Conservation (phyloP, 2,329 filamentous ascomycete genomes). For the Aspergillus sp. region DNA sequence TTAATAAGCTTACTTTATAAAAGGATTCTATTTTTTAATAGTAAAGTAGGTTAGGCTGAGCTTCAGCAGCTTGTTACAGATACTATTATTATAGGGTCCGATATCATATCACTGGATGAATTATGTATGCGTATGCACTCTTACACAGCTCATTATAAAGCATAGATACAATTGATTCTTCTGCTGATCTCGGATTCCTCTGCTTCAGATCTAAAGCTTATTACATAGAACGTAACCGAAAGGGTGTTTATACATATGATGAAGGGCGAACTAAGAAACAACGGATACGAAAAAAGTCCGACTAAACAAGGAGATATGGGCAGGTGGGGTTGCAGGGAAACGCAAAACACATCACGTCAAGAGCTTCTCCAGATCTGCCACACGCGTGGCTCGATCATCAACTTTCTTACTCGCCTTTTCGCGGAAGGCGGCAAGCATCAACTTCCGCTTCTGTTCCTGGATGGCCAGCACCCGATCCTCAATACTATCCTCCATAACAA, state of each 20-base stretch:
- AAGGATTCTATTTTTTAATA: too few species aligned
- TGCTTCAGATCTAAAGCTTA: not conserved
- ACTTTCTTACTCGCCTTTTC: conserved; percentile 64
- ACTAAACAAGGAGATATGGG: not conserved
- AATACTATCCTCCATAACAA: conserved; percentile 77
- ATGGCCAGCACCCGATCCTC: conserved; percentile 79
- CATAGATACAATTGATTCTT: not conserved
- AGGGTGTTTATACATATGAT: not conserved
- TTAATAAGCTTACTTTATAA: too few species aligned
- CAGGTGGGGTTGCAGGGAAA: not conserved
- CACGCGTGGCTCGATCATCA: conserved; percentile 54
- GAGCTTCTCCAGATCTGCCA: conserved; percentile 49
- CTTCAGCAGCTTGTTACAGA: too few species aligned
- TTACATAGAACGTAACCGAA: not conserved
- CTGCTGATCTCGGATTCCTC: not conserved
- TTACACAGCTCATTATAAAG: not conserved
- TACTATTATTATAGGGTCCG: not conserved
- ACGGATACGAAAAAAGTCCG: not conserved
- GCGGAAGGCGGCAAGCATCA: conserved; percentile 76
- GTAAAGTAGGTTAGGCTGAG: too few species aligned
- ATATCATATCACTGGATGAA: not conserved
- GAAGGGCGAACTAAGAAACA: not conserved
- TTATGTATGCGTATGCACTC: not conserved
- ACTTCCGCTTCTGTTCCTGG: conserved; percentile 73
- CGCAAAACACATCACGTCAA: conserved; percentile 20